These are phyloP conservation scores for Clathrospora elynae DNA, from an alignment of 2,329 filamentous ascomycete species.

Conservation along the genomic window DNA sequence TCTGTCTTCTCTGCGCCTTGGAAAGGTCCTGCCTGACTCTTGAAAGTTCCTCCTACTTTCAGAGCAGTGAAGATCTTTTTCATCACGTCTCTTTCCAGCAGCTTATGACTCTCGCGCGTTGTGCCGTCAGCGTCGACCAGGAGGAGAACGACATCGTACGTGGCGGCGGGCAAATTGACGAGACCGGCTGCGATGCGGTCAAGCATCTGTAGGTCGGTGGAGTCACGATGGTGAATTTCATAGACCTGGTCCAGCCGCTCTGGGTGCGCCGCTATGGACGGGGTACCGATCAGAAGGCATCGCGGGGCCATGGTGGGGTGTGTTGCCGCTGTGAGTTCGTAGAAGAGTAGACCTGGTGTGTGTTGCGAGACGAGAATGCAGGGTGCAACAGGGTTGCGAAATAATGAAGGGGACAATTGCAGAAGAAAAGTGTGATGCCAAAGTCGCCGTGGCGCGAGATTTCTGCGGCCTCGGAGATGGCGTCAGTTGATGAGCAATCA, in stretches of 20 bases:
- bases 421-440: background rate
- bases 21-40: constrained; percentile 70
- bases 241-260: constrained; percentile 75
- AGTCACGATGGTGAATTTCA: constrained; percentile 71
- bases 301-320: constrained; percentile 52
- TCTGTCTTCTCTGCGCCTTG: constrained; percentile 66
- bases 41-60: constrained; percentile 69
- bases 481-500: constrained; percentile 17
- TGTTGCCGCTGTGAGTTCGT: constrained; percentile 2
- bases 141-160: constrained; percentile 85
- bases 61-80: constrained; percentile 71
- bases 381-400: background rate
- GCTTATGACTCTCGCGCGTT: constrained; percentile 62
- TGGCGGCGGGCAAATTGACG: constrained; percentile 72
- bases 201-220: constrained; percentile 95
- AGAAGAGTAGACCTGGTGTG: constrained; percentile 1
- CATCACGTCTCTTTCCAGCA: constrained; percentile 72
- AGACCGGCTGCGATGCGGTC: constrained; percentile 86
- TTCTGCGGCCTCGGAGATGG: constrained; percentile 37
- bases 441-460: constrained; percentile 21
- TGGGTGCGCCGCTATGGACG: constrained; percentile 85
- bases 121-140: constrained; percentile 77
- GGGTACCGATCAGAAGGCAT: constrained; percentile 86
- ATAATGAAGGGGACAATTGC: background rate
- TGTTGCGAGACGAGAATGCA: background rate